Percentiles rank a stretch among this genome's conserved stretches.
Conservation (phyloP, 805 yeast species). For the Candida railenensis region DNA sequence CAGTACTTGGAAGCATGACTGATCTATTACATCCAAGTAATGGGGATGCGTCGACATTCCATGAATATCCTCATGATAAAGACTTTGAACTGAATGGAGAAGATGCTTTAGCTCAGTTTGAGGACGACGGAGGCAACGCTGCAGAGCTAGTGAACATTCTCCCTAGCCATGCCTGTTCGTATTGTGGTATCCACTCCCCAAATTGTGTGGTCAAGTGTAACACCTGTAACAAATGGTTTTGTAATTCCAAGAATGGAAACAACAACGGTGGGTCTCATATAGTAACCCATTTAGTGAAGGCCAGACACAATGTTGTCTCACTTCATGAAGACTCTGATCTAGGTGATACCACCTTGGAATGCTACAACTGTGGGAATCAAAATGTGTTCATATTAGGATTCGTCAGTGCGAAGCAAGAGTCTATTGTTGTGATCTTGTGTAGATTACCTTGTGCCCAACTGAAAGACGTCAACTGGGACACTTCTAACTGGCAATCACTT, state of each 20-base stretch:
- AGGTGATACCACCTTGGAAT: constrained; percentile 85
- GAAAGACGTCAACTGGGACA: constrained; percentile 81
- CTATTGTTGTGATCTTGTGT: constrained; percentile 83
- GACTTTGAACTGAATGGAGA: no score
- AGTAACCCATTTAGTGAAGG: constrained; percentile 77
- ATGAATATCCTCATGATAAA: not conserved
- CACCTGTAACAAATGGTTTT: constrained; percentile 83
- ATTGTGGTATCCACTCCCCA: constrained; percentile 73
- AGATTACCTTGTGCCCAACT: constrained; percentile 84
- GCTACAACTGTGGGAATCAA: constrained; percentile 84
- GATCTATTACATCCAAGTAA: not conserved
- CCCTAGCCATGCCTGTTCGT: constrained; percentile 43
- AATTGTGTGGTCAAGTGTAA: constrained; percentile 72
- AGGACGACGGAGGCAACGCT: not conserved
- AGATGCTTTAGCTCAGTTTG: not conserved
- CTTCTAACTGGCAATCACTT: constrained; percentile 81
- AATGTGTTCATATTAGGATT: constrained; percentile 83
- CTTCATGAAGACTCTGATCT: constrained; percentile 78
- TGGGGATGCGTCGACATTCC: not conserved
- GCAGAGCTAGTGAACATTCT: not conserved
- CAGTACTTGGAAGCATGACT: not conserved
- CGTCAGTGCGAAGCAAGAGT: constrained; percentile 82
- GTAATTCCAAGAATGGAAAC: constrained; percentile 61
- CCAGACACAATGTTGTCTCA: constrained; percentile 72
- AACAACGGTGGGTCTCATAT: constrained; percentile 66